Evolutionary conservation across 345 rosid genomes (phyloP).

Genomic region (sweet orange (Citrus sinensis)): DVS_A1.0 CM039164.1:3415001-3415500

Average conservation of each 20-base stretch:
- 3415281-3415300: slow-evolving; percentile 51
- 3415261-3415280: slow-evolving; percentile 20
- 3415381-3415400: slow-evolving; percentile 80
- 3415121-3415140: not conserved
- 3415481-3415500: slow-evolving; percentile 74
- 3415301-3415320: slow-evolving; percentile 70
- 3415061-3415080: slow-evolving; percentile 39
- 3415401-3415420: slow-evolving; percentile 82
- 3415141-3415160: not conserved
- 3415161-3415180: not conserved
- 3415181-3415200: not conserved
- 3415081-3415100: slow-evolving; percentile 49
- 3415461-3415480: slow-evolving; percentile 67
- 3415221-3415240: not conserved
- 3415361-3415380: slow-evolving; percentile 77
- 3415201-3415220: not conserved
- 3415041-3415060: slow-evolving; percentile 19
- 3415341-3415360: slow-evolving; percentile 90
- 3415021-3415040: slow-evolving; percentile 27
- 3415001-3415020: slow-evolving; percentile 48
- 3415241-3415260: not conserved
- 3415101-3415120: not conserved
- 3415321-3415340: slow-evolving; percentile 64
- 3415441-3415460: slow-evolving; percentile 66
- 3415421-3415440: slow-evolving; percentile 60